phyloP scores from a whole-genome alignment of 2,329 filamentous ascomycete genomes.

The Penicillium concentricum region DNA sequence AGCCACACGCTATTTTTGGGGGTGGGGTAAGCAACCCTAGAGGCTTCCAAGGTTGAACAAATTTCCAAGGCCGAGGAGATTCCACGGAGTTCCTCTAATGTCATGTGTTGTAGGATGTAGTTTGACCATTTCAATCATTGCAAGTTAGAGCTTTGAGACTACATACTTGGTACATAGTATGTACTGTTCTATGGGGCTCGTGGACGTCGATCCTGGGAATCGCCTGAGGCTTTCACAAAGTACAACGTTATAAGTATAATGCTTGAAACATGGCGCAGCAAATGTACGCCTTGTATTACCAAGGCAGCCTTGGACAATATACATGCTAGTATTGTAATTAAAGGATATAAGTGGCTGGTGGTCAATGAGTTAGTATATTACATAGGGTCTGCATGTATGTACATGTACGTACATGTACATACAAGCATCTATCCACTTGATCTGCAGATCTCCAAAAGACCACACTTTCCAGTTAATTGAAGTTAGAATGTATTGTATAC shows the following conservation, averaged over 20 bases:
- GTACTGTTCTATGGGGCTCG: neutral
- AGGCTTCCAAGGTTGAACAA: neutral
- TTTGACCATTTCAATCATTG: neutral
- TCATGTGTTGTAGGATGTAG: neutral
- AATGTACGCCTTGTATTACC: neutral
- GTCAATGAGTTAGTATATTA: neutral
- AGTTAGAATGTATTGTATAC: neutral
- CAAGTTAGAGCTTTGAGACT: neutral
- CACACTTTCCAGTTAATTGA: neutral
- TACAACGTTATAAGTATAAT: neutral
- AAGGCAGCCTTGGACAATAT: neutral
- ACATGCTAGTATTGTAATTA: neutral
- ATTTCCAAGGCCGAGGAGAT: neutral
- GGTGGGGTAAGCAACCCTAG: neutral
- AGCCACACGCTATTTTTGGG: slow-evolving; percentile 9
- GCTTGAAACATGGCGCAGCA: slow-evolving; percentile 1
- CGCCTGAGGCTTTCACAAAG: neutral
- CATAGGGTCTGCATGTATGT: neutral
- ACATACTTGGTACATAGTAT: neutral
- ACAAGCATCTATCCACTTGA: neutral
- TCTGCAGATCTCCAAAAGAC: neutral
- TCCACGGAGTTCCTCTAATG: neutral
- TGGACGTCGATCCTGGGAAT: neutral
- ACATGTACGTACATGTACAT: neutral
- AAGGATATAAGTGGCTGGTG: neutral